phyloP scores from a whole-genome alignment of 2,329 filamentous ascomycete genomes.

The Aspergillus sp. region DNA sequence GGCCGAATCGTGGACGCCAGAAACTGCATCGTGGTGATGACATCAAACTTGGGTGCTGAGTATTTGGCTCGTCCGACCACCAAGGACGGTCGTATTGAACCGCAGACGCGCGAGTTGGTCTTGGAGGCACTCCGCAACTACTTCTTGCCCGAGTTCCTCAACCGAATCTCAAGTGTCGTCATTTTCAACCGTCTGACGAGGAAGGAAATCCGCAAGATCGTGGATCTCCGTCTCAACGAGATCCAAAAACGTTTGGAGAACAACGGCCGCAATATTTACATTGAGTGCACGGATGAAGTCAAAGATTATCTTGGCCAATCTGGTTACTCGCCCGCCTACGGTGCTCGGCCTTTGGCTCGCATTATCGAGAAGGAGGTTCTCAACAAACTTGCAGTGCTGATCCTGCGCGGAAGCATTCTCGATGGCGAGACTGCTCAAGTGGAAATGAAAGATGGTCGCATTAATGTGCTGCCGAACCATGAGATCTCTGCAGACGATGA shows the following conservation, averaged over 20 bases:
- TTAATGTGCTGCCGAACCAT: conserved; percentile 81
- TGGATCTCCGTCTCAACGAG: conserved; percentile 80
- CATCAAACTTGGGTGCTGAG: conserved; percentile 92
- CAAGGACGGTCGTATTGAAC: conserved; percentile 79
- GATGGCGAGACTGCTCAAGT: conserved; percentile 83
- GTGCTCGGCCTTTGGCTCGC: conserved; percentile 79
- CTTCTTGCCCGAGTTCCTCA: conserved; percentile 97
- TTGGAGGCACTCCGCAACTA: conserved; percentile 89
- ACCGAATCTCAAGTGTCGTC: conserved; percentile 91
- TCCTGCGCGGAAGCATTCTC: conserved; percentile 75
- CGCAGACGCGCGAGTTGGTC: conserved; percentile 79
- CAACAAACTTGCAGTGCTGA: conserved; percentile 86
- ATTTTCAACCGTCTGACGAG: conserved; percentile 97
- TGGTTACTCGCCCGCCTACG: conserved; percentile 93
- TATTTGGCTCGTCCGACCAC: conserved; percentile 76
- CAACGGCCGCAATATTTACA: conserved; percentile 81
- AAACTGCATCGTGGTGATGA: conserved; percentile 99
- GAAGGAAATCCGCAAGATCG: conserved; percentile 88
- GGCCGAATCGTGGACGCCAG: conserved; percentile 89
- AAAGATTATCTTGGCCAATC: conserved; percentile 89
- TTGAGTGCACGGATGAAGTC: conserved; percentile 76
- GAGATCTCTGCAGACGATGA: conserved; percentile 60
- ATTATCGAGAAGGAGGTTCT: conserved; percentile 97
- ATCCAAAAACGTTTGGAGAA: conserved; percentile 85
- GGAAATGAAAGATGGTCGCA: conserved; percentile 71